phyloP scores from a whole-genome alignment of 129 eudicot species.

The Erigeron canadensis region DNA sequence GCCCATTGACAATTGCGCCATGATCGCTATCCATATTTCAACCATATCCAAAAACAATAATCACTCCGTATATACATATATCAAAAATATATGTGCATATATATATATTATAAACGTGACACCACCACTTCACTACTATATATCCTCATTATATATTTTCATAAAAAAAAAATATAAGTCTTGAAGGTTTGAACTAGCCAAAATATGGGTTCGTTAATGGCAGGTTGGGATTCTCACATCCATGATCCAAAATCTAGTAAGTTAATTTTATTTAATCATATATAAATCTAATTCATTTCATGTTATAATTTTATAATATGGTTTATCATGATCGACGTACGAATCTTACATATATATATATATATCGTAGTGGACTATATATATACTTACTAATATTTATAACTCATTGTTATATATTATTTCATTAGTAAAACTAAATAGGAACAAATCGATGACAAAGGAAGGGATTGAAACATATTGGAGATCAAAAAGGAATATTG shows the following conservation, averaged over 20 bases:
- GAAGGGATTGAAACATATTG: slow-evolving; percentile 66
- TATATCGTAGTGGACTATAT: too few relatives aligned
- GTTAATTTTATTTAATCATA: too few relatives aligned
- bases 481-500: slow-evolving; percentile 51
- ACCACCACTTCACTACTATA: background rate
- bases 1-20: background rate
- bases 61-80: too few relatives aligned
- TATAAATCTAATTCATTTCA: too few relatives aligned
- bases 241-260: slow-evolving; percentile 51
- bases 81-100: too few relatives aligned
- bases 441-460: slow-evolving; percentile 59
- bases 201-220: slow-evolving; percentile 79
- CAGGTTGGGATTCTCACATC: slow-evolving; percentile 68
- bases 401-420: too few relatives aligned
- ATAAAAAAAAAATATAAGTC: background rate
- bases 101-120: slow-evolving; percentile 1
- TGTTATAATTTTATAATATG: too few relatives aligned
- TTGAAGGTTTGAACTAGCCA: slow-evolving; percentile 10
- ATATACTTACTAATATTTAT: too few relatives aligned
- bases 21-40: slow-evolving; percentile 20
- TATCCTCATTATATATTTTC: too few relatives aligned
- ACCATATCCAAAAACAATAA: slow-evolving; percentile 19
- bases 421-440: slow-evolving; percentile 45
- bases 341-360: too few relatives aligned
- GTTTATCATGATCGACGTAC: too few relatives aligned